Percentiles rank a stretch among this genome's conserved stretches.
These are phyloP conservation scores for Ogataea dorogensis DNA, from an alignment of 805 yeast species.

Conservation along the genomic window DNA sequence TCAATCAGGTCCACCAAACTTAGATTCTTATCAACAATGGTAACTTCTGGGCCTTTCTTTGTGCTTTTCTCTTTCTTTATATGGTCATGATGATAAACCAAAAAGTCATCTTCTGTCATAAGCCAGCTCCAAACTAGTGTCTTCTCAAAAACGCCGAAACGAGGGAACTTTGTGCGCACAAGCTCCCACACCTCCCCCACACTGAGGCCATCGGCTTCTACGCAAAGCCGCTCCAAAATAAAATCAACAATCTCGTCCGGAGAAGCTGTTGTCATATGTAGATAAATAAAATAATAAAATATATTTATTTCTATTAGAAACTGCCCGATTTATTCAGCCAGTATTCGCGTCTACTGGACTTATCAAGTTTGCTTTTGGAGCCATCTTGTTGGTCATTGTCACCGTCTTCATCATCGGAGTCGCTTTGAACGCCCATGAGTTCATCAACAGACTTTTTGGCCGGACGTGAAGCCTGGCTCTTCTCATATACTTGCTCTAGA, in stretches of 20 bases:
- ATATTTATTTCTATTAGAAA: constrained; percentile 7
- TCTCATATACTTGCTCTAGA: constrained; percentile 16
- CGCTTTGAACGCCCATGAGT: constrained; percentile 25
- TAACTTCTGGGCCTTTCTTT: constrained; percentile 1
- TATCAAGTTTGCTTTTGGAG: constrained; percentile 9
- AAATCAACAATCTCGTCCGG: constrained; percentile 38
- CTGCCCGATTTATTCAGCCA: constrained; percentile 40
- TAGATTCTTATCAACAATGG: constrained; percentile 11
- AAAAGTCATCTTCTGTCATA: constrained; percentile 27
- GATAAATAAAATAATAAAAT: constrained; percentile 7
- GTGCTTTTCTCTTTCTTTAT: constrained; percentile 11
- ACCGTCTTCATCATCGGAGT: constrained; percentile 22
- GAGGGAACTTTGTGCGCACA: constrained; percentile 14
- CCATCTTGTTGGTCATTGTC: constrained; percentile 11
- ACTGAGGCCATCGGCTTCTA: constrained; percentile 34
- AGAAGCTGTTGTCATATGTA: constrained; percentile 16
- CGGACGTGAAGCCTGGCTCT: constrained; percentile 21
- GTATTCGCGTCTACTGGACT: constrained; percentile 30
- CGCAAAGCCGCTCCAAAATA: constrained; percentile 36
- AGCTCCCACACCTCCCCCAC: constrained; percentile 36
- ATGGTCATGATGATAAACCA: constrained; percentile 11
- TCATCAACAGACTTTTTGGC: constrained; percentile 19
- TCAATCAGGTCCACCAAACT: constrained; percentile 8
- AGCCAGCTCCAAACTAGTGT: constrained; percentile 40
- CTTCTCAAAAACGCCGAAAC: constrained; percentile 34